Conservation (phyloP, 139 green algal genomes). For the Diplosphaera chodatii region DNA sequence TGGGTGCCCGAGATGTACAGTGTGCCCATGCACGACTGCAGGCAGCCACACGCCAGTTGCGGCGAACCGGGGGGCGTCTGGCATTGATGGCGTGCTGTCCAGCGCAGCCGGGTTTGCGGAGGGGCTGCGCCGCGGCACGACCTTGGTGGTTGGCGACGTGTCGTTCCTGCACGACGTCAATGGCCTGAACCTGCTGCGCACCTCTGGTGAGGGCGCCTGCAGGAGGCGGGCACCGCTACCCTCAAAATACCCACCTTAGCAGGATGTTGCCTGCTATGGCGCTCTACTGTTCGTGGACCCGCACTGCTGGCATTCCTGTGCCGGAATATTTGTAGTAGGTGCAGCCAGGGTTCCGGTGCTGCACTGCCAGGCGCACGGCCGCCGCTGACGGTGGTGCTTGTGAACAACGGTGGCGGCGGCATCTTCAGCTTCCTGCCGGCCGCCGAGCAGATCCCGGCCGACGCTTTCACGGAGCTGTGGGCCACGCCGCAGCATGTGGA, state of each 20-base stretch:
- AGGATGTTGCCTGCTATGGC: too few species aligned
- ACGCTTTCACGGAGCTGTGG: conserved; percentile 79
- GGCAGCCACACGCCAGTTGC: conserved; percentile 39
- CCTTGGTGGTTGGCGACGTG: conserved; percentile 90
- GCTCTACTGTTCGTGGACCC: too few species aligned
- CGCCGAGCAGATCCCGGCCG: conserved; percentile 49
- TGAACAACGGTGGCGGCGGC: conserved; percentile 94
- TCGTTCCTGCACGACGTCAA: conserved; percentile 99
- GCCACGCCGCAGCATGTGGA: conserved; percentile 87
- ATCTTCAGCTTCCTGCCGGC: conserved; percentile 98
- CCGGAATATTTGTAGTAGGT: too few species aligned
- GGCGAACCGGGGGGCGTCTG: conserved; percentile 88
- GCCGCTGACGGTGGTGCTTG: conserved; percentile 85
- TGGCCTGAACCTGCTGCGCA: conserved; percentile 81
- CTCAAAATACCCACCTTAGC: too few species aligned
- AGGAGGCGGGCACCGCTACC: too few species aligned
- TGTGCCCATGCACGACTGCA: too few species aligned
- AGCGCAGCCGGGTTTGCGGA: conserved; percentile 87
- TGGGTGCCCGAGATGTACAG: too few species aligned
- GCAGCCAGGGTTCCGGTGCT: too few species aligned
- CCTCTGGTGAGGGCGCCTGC: not conserved
- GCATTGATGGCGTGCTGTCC: conserved; percentile 94
- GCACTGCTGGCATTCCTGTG: too few species aligned
- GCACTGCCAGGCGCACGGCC: conserved; percentile 27
- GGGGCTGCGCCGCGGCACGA: conserved; percentile 66